These are phyloP conservation scores for Trichoderma atrobrunneum DNA, from an alignment of 2,329 filamentous ascomycete species.

Conservation along the genomic window DNA sequence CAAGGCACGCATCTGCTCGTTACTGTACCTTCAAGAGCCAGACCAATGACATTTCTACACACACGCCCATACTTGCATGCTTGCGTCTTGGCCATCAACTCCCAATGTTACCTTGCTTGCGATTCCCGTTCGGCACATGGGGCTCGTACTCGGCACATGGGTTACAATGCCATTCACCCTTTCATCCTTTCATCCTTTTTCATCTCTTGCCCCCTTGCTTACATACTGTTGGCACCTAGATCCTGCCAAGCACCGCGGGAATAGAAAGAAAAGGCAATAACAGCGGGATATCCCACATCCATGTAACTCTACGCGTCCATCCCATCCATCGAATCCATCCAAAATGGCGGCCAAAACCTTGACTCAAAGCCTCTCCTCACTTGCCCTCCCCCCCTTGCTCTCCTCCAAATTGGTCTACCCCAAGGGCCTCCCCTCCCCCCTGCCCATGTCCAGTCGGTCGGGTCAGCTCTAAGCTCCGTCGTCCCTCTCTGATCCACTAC, in stretches of 20 bases:
- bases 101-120: not conserved
- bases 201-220: not conserved
- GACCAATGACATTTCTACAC: not conserved
- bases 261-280: not conserved
- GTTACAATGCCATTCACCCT: not conserved
- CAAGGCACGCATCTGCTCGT: not conserved
- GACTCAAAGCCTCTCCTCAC: not conserved
- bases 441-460: slow-evolving; percentile 10
- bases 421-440: not conserved
- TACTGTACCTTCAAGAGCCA: not conserved
- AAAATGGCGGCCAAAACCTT: not conserved
- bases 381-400: not conserved
- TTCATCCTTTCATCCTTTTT: slow-evolving; percentile 11
- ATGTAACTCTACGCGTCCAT: not conserved
- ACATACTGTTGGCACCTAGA: not conserved
- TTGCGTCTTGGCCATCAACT: not conserved
- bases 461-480: slow-evolving; percentile 10
- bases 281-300: not conserved
- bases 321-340: not conserved
- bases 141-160: slow-evolving; percentile 12
- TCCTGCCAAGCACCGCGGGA: not conserved
- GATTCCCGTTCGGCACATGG: not conserved
- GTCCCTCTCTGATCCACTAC: not conserved
- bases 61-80: not conserved
- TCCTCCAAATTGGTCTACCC: not conserved